These are phyloP conservation scores for Phlyctochytrium arcticum DNA, from an alignment of 192 early-diverging fungal species.

Conservation along the genomic window DNA sequence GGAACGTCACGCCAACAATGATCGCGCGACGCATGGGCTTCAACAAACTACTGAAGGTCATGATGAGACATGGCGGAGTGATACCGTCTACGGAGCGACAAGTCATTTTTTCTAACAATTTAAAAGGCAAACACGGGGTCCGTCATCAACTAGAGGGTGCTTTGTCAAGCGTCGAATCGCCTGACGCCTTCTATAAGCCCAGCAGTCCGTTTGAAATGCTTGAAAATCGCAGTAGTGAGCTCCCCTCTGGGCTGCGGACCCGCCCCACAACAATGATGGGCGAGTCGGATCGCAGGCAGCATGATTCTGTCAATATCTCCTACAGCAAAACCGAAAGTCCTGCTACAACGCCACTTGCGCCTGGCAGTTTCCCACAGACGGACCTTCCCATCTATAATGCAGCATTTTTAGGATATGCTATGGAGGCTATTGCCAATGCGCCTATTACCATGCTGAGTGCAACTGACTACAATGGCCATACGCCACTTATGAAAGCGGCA, in stretches of 20 bases:
- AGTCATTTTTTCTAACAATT: neutral
- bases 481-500: slow-evolving; percentile 51
- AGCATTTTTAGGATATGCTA: slow-evolving; percentile 29
- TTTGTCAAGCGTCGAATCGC: too few species aligned
- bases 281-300: too few species aligned
- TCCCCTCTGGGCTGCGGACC: too few species aligned
- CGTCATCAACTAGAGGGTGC: too few species aligned
- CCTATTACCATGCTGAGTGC: neutral
- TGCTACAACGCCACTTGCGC: too few species aligned
- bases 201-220: too few species aligned
- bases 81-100: slow-evolving; percentile 21
- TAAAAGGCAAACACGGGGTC: too few species aligned
- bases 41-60: slow-evolving; percentile 17
- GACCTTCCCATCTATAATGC: slow-evolving; percentile 27
- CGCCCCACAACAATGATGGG: too few species aligned
- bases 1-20: slow-evolving; percentile 37
- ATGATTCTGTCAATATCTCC: too few species aligned
- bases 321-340: too few species aligned
- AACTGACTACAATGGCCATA: slow-evolving; percentile 32
- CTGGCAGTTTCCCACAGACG: neutral
- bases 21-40: slow-evolving; percentile 34
- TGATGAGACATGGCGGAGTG: slow-evolving; percentile 35
- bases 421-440: neutral
- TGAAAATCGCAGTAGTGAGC: too few species aligned
- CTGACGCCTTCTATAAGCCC: too few species aligned